Conservation (phyloP, 2,329 filamentous ascomycete species). For the Fusarium buharicum region DNA sequence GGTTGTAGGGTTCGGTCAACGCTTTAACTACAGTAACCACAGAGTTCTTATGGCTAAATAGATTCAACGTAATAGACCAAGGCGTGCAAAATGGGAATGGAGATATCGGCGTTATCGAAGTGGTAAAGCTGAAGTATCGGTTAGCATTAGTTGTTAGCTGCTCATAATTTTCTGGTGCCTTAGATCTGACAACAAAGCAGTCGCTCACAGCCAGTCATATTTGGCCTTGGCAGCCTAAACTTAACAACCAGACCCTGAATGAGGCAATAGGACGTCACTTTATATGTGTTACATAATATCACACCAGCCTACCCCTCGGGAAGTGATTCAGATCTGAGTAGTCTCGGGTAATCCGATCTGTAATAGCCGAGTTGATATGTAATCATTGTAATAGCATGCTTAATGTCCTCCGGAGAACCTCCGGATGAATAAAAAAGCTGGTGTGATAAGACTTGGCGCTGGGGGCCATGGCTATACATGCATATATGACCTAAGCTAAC, state of each 20-base stretch:
- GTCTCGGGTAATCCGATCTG: neutral
- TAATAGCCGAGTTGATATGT: neutral
- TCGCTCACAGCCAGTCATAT: neutral
- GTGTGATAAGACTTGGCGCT: constrained; percentile 7
- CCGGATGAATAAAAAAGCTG: neutral
- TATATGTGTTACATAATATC: neutral
- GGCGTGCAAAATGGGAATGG: too few relatives aligned
- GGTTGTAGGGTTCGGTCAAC: too few relatives aligned
- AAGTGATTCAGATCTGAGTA: neutral
- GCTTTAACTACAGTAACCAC: too few relatives aligned
- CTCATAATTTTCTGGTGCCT: neutral
- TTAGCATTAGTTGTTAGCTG: neutral
- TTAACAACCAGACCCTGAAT: too few relatives aligned
- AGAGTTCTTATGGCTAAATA: too few relatives aligned
- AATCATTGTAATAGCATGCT: neutral
- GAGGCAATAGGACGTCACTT: too few relatives aligned
- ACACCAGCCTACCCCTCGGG: neutral
- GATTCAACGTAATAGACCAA: too few relatives aligned
- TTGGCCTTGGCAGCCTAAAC: neutral
- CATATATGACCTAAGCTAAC: neutral
- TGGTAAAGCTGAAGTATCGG: too few relatives aligned
- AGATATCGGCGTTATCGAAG: too few relatives aligned
- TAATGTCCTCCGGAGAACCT: constrained; percentile 10
- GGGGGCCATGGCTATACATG: neutral
- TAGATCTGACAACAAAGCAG: neutral